Evolutionary conservation across 1,284 basidiomycete species (phyloP), one percentile per base, ranked within the genome.

Genomic region (Pseudozyma sp.): DNA sequence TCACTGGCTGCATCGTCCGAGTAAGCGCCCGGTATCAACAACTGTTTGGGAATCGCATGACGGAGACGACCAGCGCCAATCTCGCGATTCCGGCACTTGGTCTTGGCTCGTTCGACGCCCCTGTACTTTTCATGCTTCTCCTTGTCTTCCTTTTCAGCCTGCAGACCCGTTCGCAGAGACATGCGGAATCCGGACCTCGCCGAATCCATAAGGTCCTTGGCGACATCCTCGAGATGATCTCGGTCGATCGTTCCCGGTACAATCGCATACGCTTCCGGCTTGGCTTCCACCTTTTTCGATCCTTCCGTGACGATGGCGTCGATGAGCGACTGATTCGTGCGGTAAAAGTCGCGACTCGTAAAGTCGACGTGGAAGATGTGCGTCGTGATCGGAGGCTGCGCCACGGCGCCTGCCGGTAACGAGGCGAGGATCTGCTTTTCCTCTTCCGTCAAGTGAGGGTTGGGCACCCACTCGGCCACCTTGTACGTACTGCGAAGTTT

Each of bases 1-100:
- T 78, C 76, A n/a, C 68, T 72, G 5, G 76, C 76, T 3, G 76
- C 76, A 39, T 78, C 76, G 57, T 78, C 76, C 43, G 71, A 75
- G 44, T 75, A 75, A 9, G 72, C 72, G 10, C 76, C 76, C 1
- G 72, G 66, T 9, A 75, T 56, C n/a, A 78, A 54, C n/a, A 78
- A 52, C 51, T 62, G 64, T 17, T 71, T 70, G 13, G 76, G 76
- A 17, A 78, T 78, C 11, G 72, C 68, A 45, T 78, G 72, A 1
- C 68, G 47, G 19, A 78, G 45, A 3, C 72, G 58, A 3, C 49
- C 51, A 3, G 76, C 76, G 24, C 76, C 76, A 29, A 75, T 68
- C 65, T 78, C 76, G 19, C 76, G 68, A 47, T 75, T 74, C 10
- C 76, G 49, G 17, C 66, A 68, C 30, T 78, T 78, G 40, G 71